Conservation (phyloP, 768 basidiomycete species). For the Flagelloscypha sp. region DNA sequence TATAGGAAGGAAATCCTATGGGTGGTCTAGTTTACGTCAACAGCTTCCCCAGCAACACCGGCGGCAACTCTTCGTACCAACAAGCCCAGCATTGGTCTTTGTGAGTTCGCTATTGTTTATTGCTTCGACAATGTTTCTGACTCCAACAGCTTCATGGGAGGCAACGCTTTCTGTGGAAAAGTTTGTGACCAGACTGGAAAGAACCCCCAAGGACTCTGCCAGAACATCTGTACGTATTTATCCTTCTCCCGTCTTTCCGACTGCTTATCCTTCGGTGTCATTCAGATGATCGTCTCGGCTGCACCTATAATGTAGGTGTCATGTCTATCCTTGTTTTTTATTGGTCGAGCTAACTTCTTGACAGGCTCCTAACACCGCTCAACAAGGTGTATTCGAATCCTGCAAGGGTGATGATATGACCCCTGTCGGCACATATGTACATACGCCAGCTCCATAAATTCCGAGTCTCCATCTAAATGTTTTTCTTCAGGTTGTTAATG, state of each 20-base stretch:
- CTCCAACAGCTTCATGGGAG: conserved; percentile 43
- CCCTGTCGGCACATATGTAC: conserved; percentile 38
- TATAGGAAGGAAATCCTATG: conserved; percentile 48
- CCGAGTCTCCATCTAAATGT: too few relatives aligned
- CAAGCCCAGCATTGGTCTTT: conserved; percentile 46
- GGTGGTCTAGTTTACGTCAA: conserved; percentile 47
- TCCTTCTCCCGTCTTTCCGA: conserved; percentile 23
- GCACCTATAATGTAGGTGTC: conserved; percentile 46
- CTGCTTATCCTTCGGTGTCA: conserved; percentile 22
- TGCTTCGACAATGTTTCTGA: neutral
- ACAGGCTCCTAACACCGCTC: conserved; percentile 36
- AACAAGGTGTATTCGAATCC: conserved; percentile 32
- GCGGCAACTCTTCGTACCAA: conserved; percentile 25
- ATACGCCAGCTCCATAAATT: too few relatives aligned
- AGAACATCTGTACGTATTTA: too few relatives aligned
- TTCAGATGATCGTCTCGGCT: conserved; percentile 52
- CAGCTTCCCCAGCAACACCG: conserved; percentile 26
- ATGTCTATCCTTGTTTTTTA: too few relatives aligned
- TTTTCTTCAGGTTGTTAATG: too few relatives aligned
- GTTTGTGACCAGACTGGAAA: conserved; percentile 40
- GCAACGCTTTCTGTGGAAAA: conserved; percentile 41
- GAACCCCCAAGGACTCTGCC: conserved; percentile 33
- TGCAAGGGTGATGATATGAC: conserved; percentile 43
- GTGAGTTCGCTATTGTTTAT: conserved; percentile 19
- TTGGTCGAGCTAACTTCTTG: too few relatives aligned